Evolutionary conservation across 371 early-diverging fungal species (phyloP).

Genomic region (Mortierella sp.): DNA sequence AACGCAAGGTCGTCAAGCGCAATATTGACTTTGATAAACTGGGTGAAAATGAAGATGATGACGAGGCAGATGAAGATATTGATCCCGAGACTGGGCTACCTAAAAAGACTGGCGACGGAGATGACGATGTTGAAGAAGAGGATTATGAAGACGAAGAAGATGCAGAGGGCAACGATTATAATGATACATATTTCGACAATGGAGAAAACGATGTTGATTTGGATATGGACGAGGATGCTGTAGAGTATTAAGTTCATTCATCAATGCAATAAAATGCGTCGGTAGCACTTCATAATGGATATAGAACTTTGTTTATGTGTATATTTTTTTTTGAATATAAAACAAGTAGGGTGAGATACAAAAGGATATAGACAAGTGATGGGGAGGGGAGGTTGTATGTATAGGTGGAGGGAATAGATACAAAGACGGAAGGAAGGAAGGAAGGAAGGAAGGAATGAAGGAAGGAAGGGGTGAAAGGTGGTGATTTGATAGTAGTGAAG

Average conservation of each 20-base stretch:
- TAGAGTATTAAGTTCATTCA: slow-evolving; percentile 37
- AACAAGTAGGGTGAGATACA: slow-evolving; percentile 20
- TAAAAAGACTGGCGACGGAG: slow-evolving; percentile 35
- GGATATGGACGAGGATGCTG: slow-evolving; percentile 35
- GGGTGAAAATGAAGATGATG: slow-evolving; percentile 30
- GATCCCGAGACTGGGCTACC: slow-evolving; percentile 39
- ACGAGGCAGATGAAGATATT: slow-evolving; percentile 31
- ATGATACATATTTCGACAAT: slow-evolving; percentile 40
- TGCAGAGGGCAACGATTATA: slow-evolving; percentile 45
- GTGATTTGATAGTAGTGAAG: not conserved
- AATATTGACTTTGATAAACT: slow-evolving; percentile 34
- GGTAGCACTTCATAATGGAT: not conserved
- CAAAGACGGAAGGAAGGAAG: not conserved
- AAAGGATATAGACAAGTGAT: slow-evolving; percentile 33
- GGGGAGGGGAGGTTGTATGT: not conserved
- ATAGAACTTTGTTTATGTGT: not conserved
- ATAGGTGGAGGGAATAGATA: slow-evolving; percentile 1
- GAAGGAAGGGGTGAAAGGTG: not conserved
- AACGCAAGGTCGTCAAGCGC: slow-evolving; percentile 24
- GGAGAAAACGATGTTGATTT: slow-evolving; percentile 50
- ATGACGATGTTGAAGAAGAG: slow-evolving; percentile 39
- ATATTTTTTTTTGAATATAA: not conserved
- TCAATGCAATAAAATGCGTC: too few relatives aligned
- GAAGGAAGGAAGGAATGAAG: not conserved
- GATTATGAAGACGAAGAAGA: slow-evolving; percentile 49